A percentile compares a stretch with the other conserved stretches of the same genome.
These are phyloP conservation scores for Claviceps capensis DNA, from an alignment of 2,329 filamentous ascomycete genomes.

Conservation along the genomic window DNA sequence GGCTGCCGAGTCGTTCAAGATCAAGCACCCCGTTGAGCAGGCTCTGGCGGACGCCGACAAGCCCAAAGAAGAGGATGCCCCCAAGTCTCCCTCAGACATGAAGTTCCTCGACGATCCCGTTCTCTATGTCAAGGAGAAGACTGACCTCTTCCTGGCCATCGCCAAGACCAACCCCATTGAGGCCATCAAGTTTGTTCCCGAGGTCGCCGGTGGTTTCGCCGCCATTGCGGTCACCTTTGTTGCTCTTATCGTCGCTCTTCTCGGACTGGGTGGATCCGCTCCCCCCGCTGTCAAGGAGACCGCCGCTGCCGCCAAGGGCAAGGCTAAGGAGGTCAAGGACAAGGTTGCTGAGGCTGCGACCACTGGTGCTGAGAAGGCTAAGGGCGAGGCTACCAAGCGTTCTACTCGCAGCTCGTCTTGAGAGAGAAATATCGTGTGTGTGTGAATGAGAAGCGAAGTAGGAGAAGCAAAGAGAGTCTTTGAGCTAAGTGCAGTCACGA, in stretches of 20 bases:
- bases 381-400: slow-evolving; percentile 56
- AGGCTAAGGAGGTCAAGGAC: slow-evolving; percentile 55
- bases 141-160: slow-evolving; percentile 79
- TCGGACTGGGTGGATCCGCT: slow-evolving; percentile 51
- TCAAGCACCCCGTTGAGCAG: slow-evolving; percentile 77
- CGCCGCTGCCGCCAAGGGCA: slow-evolving; percentile 49
- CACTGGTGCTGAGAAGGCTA: slow-evolving; percentile 56
- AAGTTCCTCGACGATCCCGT: slow-evolving; percentile 87
- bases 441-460: neutral
- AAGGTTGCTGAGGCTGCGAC: slow-evolving; percentile 50
- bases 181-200: slow-evolving; percentile 80
- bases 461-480: neutral
- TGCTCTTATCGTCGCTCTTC: slow-evolving; percentile 52
- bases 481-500: neutral
- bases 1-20: slow-evolving; percentile 74
- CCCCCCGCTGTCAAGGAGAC: slow-evolving; percentile 63
- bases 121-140: slow-evolving; percentile 78
- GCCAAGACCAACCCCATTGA: slow-evolving; percentile 68
- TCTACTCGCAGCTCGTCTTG: slow-evolving; percentile 43
- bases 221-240: slow-evolving; percentile 57
- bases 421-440: neutral
- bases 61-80: slow-evolving; percentile 55
- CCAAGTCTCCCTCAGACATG: slow-evolving; percentile 61
- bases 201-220: slow-evolving; percentile 70
- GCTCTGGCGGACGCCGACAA: slow-evolving; percentile 63